Evolutionary conservation across 2,329 filamentous ascomycete species (phyloP).

Genomic region (Colletotrichum navitas): DNA sequence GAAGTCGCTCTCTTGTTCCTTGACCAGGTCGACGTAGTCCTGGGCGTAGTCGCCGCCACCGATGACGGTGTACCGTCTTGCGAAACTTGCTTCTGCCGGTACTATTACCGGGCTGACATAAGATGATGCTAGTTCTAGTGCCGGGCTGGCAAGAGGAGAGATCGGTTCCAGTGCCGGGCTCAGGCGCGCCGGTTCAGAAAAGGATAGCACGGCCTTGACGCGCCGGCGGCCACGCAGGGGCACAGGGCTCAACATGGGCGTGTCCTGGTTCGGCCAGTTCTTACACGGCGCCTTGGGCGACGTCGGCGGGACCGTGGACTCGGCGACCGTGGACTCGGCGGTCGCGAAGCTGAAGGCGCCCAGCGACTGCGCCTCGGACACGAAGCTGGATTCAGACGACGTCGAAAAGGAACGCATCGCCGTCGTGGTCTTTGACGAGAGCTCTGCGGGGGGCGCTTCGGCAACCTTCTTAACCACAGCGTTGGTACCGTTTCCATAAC

Average conservation of each 20-base stretch:
- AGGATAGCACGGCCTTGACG: slow-evolving; percentile 41
- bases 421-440: not conserved
- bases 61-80: slow-evolving; percentile 26
- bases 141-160: not conserved
- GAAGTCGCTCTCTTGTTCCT: slow-evolving; percentile 42
- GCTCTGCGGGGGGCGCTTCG: not conserved
- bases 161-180: not conserved
- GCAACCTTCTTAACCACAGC: slow-evolving; percentile 49
- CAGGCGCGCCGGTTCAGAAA: slow-evolving; percentile 6
- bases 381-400: slow-evolving; percentile 42
- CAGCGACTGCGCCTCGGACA: slow-evolving; percentile 46
- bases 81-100: not conserved
- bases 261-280: slow-evolving; percentile 24
- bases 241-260: slow-evolving; percentile 42
- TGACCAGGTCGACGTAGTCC: slow-evolving; percentile 46
- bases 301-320: slow-evolving; percentile 46
- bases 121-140: too few species aligned
- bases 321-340: slow-evolving; percentile 45
- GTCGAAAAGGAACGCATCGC: slow-evolving; percentile 42
- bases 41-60: slow-evolving; percentile 44
- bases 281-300: slow-evolving; percentile 43
- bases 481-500: slow-evolving; percentile 67
- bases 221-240: slow-evolving; percentile 48
- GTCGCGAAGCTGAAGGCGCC: slow-evolving; percentile 48
- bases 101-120: not conserved